These are phyloP conservation scores for Penicillium oxalicum DNA, from an alignment of 2,329 filamentous ascomycete species.

Conservation along the genomic window DNA sequence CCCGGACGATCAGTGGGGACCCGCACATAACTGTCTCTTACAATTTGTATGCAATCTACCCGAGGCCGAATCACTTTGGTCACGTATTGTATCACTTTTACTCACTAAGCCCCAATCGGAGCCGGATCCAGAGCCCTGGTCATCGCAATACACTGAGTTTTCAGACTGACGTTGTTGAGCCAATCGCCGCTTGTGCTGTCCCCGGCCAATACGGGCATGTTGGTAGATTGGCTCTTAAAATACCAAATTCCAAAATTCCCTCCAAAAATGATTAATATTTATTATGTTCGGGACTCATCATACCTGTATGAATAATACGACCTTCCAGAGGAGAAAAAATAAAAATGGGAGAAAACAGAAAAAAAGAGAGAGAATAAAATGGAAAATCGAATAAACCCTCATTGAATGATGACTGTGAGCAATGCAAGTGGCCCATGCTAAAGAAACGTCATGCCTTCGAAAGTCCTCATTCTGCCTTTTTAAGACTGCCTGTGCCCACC, in stretches of 20 bases:
- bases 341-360: not conserved
- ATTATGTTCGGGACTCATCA: too few species aligned
- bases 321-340: not conserved
- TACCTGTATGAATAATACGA: too few species aligned
- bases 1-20: slow-evolving; percentile 16
- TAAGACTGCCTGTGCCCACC: not conserved
- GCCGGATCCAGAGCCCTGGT: slow-evolving; percentile 2
- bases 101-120: slow-evolving; percentile 6
- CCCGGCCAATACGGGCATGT: not conserved
- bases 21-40: too few species aligned
- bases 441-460: slow-evolving; percentile 1
- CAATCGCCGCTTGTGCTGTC: not conserved
- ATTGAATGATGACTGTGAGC: not conserved
- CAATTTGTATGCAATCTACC: not conserved
- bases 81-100: slow-evolving; percentile 2
- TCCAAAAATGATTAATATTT: not conserved
- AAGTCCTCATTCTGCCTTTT: not conserved
- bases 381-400: too few species aligned
- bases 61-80: not conserved
- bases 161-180: not conserved
- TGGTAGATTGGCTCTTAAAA: not conserved
- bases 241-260: too few species aligned
- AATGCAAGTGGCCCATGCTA: not conserved
- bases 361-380: not conserved
- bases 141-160: not conserved